These are phyloP conservation scores for Russula ochroleuca DNA, from an alignment of 768 basidiomycete species.

Conservation along the genomic window DNA sequence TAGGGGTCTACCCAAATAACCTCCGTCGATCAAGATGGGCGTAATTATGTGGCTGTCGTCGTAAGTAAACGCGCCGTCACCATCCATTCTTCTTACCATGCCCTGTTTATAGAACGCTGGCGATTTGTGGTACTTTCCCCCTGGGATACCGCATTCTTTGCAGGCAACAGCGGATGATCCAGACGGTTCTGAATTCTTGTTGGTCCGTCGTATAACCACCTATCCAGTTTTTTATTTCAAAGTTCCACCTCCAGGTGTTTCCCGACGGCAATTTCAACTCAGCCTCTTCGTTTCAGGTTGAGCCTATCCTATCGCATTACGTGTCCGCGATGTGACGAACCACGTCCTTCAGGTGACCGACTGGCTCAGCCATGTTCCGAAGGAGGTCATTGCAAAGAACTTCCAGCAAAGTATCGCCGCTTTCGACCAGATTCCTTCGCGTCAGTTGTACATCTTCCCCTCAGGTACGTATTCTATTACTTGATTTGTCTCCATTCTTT, in stretches of 20 bases:
- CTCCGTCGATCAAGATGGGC: conserved; percentile 20
- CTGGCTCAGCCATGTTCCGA: conserved; percentile 36
- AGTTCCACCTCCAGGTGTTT: conserved; percentile 32
- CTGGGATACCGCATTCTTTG: conserved; percentile 38
- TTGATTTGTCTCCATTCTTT: no score
- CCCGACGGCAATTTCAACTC: conserved; percentile 37
- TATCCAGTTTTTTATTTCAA: neutral
- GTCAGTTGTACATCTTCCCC: conserved; percentile 36
- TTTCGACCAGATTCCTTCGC: conserved; percentile 33
- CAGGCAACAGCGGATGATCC: conserved; percentile 34
- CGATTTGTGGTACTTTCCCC: conserved; percentile 34
- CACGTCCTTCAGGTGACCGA: conserved; percentile 32
- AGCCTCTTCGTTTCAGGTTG: conserved; percentile 36
- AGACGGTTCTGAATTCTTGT: conserved; percentile 36
- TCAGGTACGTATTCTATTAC: conserved; percentile 20
- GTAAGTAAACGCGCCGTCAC: conserved; percentile 10
- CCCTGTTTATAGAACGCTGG: conserved; percentile 17
- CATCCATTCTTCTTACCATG: neutral
- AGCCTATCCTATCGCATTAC: neutral
- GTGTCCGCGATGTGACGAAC: neutral
- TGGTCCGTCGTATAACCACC: conserved; percentile 28
- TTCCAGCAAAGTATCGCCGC: conserved; percentile 33
- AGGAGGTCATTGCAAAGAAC: conserved; percentile 39
- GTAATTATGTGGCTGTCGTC: conserved; percentile 20
- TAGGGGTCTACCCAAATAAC: conserved; percentile 26